These are phyloP conservation scores for Fusarium transvaalense DNA, from an alignment of 2,329 filamentous ascomycete species.

Conservation along the genomic window DNA sequence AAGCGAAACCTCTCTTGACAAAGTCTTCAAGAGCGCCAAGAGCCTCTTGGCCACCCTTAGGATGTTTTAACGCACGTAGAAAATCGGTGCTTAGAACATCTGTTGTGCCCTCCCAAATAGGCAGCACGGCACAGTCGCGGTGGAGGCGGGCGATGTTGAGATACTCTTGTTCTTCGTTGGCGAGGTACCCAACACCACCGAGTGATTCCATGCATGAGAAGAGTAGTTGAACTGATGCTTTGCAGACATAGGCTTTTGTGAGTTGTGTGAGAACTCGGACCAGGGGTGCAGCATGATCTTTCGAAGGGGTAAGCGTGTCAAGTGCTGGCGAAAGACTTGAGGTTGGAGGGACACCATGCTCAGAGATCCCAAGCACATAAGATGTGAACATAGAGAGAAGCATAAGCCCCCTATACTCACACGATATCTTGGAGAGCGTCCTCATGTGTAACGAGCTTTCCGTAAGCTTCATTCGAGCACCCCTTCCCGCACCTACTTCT, in stretches of 20 bases:
- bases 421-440: conserved; percentile 67
- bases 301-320: conserved; percentile 51
- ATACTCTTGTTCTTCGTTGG: conserved; percentile 72
- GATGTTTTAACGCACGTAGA: conserved; percentile 61
- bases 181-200: conserved; percentile 75
- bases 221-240: conserved; percentile 62
- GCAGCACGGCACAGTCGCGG: conserved; percentile 72
- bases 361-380: conserved; percentile 66
- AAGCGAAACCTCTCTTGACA: conserved; percentile 46
- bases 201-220: conserved; percentile 73
- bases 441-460: conserved; percentile 69
- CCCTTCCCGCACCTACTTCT: conserved; percentile 60
- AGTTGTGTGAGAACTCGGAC: conserved; percentile 71
- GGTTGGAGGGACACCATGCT: conserved; percentile 54
- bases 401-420: conserved; percentile 68
- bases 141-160: conserved; percentile 76
- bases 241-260: conserved; percentile 70
- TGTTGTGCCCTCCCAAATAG: conserved; percentile 81
- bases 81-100: conserved; percentile 73
- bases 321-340: conserved; percentile 38
- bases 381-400: conserved; percentile 67
- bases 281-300: conserved; percentile 56
- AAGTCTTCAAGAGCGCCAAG: conserved; percentile 60
- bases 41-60: conserved; percentile 53
- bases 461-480: conserved; percentile 60